Conservation (phyloP, 805 yeast genomes). For the Candida nonsorbophila region DNA sequence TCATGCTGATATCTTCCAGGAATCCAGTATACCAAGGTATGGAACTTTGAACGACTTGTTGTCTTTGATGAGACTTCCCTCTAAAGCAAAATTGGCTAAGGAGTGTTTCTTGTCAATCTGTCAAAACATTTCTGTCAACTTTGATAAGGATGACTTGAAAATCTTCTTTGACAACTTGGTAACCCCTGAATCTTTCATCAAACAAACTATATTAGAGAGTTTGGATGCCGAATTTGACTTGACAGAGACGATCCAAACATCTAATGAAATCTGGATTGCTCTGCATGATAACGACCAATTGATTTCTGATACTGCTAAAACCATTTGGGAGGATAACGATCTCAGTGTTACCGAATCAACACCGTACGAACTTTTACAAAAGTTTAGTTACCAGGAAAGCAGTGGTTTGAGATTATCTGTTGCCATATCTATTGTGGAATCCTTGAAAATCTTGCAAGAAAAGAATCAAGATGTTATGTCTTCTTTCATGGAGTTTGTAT, state of each 20-base stretch:
- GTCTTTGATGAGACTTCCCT: slow-evolving; percentile 63
- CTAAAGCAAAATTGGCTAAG: slow-evolving; percentile 75
- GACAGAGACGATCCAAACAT: slow-evolving; percentile 36
- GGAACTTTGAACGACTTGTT: slow-evolving; percentile 59
- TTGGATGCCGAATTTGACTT: slow-evolving; percentile 79
- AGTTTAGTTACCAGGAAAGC: slow-evolving; percentile 49
- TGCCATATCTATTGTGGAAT: slow-evolving; percentile 65
- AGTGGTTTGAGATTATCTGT: slow-evolving; percentile 68
- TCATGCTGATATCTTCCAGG: slow-evolving; percentile 65
- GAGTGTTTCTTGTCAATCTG: slow-evolving; percentile 77
- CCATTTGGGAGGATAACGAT: slow-evolving; percentile 81
- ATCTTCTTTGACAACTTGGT: slow-evolving; percentile 54
- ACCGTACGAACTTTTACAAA: slow-evolving; percentile 36
- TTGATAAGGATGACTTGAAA: slow-evolving; percentile 50
- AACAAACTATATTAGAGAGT: slow-evolving; percentile 75
- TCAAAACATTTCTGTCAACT: slow-evolving; percentile 66
- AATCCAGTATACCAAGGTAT: slow-evolving; percentile 62
- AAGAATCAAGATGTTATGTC: slow-evolving; percentile 17
- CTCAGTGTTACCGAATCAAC: slow-evolving; percentile 44
- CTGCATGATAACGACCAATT: slow-evolving; percentile 66
- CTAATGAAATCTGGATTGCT: slow-evolving; percentile 73
- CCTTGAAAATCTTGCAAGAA: slow-evolving; percentile 33
- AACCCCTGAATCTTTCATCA: slow-evolving; percentile 63
- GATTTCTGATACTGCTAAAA: slow-evolving; percentile 60
- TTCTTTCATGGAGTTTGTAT: slow-evolving; percentile 37